Percentiles rank a stretch among this genome's conserved stretches.
Evolutionary conservation across 768 basidiomycete species (phyloP).

Genomic region (Leucocoprinus birnbaumii): DNA sequence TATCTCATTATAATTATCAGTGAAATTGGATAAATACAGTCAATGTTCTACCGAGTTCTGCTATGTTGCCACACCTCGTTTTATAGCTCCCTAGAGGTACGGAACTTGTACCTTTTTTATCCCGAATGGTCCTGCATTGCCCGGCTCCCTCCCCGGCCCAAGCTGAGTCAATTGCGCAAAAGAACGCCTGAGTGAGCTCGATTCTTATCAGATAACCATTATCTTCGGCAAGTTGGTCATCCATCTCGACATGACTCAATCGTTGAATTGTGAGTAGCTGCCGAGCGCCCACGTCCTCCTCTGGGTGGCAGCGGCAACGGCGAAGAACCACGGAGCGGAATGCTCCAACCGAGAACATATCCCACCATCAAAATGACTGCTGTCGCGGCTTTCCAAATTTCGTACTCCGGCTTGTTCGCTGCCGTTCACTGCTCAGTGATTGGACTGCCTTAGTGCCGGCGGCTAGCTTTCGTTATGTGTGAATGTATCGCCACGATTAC

Average conservation of each 20-base stretch:
- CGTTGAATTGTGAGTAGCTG: neutral
- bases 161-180: neutral
- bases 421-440: too few species aligned
- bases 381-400: neutral
- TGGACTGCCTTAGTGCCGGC: neutral
- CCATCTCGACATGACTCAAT: neutral
- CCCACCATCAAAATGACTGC: too few species aligned
- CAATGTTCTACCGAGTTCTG: neutral
- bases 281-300: neutral
- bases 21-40: too few species aligned
- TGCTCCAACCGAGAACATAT: too few species aligned
- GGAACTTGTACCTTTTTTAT: too few species aligned
- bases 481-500: neutral
- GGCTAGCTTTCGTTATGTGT: neutral
- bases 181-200: neutral
- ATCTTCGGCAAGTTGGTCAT: neutral
- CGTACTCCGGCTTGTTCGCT: neutral
- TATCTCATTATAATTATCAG: neutral
- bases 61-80: neutral
- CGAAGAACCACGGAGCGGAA: neutral
- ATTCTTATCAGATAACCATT: conserved; percentile 1
- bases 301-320: too few species aligned
- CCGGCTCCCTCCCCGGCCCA: too few species aligned
- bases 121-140: too few species aligned
- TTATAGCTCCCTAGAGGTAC: too few species aligned